A percentile compares a stretch with the other conserved stretches of the same genome.
These are phyloP conservation scores for Salix caprea DNA, from an alignment of 345 rosid genomes.

Conservation along the genomic window DNA sequence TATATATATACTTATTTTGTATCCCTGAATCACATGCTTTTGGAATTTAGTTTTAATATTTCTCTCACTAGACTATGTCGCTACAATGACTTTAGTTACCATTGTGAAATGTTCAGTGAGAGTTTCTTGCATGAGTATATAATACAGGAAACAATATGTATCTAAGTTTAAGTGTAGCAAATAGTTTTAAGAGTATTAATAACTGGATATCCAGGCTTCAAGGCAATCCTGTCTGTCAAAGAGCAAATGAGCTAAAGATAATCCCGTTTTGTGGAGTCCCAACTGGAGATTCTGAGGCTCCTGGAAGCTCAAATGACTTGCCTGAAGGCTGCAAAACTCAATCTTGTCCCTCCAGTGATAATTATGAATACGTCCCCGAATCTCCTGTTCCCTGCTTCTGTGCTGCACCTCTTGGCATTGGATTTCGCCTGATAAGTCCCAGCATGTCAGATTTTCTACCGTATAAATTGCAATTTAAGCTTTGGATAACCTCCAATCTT, in stretches of 20 bases:
- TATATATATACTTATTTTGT: too few relatives aligned
- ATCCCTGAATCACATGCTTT: too few relatives aligned
- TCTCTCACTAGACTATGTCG: too few relatives aligned
- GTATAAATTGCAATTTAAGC: constrained; percentile 14
- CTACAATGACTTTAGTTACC: background rate
- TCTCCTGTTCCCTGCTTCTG: constrained; percentile 47
- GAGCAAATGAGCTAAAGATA: constrained; percentile 29
- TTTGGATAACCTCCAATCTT: constrained; percentile 27
- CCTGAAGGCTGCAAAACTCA: constrained; percentile 30
- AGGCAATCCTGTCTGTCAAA: constrained; percentile 54
- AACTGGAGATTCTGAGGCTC: constrained; percentile 21
- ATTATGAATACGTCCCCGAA: constrained; percentile 31
- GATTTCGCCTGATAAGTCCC: constrained; percentile 47
- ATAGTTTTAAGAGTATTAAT: background rate
- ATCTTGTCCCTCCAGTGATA: constrained; percentile 27
- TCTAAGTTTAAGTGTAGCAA: background rate
- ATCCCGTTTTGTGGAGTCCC: constrained; percentile 36
- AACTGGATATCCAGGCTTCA: constrained; percentile 43
- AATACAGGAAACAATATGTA: background rate
- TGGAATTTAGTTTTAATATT: too few relatives aligned
- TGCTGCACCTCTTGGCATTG: constrained; percentile 47
- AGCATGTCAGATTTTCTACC: constrained; percentile 45
- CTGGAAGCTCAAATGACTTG: constrained; percentile 18
- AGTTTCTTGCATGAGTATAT: background rate
- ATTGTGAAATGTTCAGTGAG: background rate